These are phyloP conservation scores for Xylaria telfairii DNA, from an alignment of 495 filamentous ascomycete species.

Conservation along the genomic window DNA sequence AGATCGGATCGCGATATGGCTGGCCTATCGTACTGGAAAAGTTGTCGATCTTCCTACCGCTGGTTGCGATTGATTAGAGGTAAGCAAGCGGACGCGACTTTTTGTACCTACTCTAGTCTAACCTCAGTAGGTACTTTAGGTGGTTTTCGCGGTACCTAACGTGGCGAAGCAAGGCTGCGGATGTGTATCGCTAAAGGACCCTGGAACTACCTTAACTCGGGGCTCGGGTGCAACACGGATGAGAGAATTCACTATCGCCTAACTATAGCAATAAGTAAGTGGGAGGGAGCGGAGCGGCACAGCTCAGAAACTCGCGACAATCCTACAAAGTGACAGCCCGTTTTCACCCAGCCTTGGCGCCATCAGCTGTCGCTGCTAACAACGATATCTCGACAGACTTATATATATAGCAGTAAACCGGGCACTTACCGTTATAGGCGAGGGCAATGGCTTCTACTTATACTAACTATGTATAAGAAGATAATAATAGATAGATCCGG, in stretches of 20 bases:
- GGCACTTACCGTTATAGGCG: no score
- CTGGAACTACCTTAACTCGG: no score
- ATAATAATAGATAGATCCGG: not conserved
- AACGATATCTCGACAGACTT: not conserved
- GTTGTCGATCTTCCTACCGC: not conserved
- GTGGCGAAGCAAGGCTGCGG: no score
- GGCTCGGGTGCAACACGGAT: not conserved
- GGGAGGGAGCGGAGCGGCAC: not conserved
- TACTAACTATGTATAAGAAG: no score
- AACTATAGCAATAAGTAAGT: not conserved
- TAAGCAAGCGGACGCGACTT: no score
- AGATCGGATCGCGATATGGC: not conserved
- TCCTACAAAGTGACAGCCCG: not conserved
- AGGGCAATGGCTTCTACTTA: not conserved
- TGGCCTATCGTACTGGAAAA: not conserved
- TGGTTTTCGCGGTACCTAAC: no score
- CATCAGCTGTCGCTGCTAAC: not conserved
- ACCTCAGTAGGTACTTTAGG: no score
- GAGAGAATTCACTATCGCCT: not conserved
- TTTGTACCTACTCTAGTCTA: no score
- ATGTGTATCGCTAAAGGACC: no score
- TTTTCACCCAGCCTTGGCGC: not conserved
- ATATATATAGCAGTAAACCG: not conserved
- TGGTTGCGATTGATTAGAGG: not conserved
- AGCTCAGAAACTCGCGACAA: not conserved